Base-by-base conservation (phyloP, 352 stramenopile species). In the Phytophthora macrochlamydospora region DNA sequence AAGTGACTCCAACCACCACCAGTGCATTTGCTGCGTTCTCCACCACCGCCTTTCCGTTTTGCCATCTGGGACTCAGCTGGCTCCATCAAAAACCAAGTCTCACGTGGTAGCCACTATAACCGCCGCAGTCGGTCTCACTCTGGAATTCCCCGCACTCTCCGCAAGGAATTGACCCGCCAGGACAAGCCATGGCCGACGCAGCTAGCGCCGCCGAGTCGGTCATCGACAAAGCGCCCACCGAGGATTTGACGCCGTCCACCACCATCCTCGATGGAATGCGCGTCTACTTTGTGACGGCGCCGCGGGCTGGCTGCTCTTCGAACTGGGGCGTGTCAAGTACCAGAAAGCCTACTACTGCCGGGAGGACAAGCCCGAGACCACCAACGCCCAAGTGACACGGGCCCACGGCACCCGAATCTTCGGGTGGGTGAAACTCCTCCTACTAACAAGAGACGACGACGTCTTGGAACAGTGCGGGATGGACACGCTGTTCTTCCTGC, bases 401-500 rank as follows among this genome's bases (percentile, higher is more conserved):
- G 59, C 70, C 13, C 79, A 78, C 43, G 57, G 64, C 9, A 33
- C 72, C 3, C 73, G 72, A 51, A 61, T 79, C 2, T 84, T 92
- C 46, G 61, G 49, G 1, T 95, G 85, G 85, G 58, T 92, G 14
- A 72, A 59, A 48, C 62, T 83, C 43, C 68, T 92, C 31, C 89
- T 88, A 56, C 66, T 56, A 14, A 83, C 78, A 5, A 81, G 75
- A 29, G 87, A 95, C 69, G 85, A 95, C 50, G 78, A 81, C 2
- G 51, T 95, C 2, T 67, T 93, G 38, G 74, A 89, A 56, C 65
- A 76, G 13, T 93, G 87, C 56, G 87, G 87, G 7, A 81, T 95
- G 62, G 85, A 93, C 65, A 92, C 87, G 59, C 75, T 95, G 31
- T 91, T 93, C 62, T 91, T 92, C 33, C 60, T 95, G 37, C 87